These are phyloP conservation scores for Albifimbria verrucaria DNA, from an alignment of 2,329 filamentous ascomycete species.

Conservation along the genomic window DNA sequence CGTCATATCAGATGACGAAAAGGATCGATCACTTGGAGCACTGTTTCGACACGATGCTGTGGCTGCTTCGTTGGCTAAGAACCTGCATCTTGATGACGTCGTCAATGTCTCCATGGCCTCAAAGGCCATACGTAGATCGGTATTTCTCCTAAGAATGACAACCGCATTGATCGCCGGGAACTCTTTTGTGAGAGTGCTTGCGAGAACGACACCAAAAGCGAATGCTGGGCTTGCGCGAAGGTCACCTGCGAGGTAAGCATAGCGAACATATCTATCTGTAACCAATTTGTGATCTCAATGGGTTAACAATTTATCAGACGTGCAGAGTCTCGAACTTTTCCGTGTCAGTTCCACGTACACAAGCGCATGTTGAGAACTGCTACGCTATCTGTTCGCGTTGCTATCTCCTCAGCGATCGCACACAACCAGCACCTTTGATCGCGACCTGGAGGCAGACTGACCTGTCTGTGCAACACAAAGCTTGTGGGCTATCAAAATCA, in stretches of 20 bases:
- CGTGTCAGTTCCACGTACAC: conserved; percentile 6
- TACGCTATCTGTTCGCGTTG: conserved; percentile 14
- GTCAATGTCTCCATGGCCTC: conserved; percentile 11
- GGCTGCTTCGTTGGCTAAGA: conserved; percentile 3
- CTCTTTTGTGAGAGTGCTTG: conserved; percentile 10
- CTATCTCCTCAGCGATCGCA: conserved; percentile 4
- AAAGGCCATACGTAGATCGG: conserved; percentile 3
- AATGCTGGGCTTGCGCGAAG: conserved; percentile 14
- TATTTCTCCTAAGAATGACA: background rate
- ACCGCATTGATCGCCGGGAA: conserved; percentile 2
- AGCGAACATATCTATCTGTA: no score
- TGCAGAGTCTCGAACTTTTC: background rate
- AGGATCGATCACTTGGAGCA: background rate
- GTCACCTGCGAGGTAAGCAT: conserved; percentile 10
- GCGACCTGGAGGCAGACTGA: conserved; percentile 6
- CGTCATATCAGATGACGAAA: background rate
- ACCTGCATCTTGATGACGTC: conserved; percentile 13
- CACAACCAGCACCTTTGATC: background rate
- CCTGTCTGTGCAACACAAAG: conserved; percentile 9
- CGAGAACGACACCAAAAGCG: background rate
- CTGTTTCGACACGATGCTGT: conserved; percentile 7
- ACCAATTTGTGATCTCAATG: no score
- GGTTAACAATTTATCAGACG: background rate
- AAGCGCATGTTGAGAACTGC: conserved; percentile 9
- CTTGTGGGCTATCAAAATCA: no score